These are phyloP conservation scores for Euphorbia schlechtendalii DNA, from an alignment of 441 rosid genomes.

Conservation along the genomic window DNA sequence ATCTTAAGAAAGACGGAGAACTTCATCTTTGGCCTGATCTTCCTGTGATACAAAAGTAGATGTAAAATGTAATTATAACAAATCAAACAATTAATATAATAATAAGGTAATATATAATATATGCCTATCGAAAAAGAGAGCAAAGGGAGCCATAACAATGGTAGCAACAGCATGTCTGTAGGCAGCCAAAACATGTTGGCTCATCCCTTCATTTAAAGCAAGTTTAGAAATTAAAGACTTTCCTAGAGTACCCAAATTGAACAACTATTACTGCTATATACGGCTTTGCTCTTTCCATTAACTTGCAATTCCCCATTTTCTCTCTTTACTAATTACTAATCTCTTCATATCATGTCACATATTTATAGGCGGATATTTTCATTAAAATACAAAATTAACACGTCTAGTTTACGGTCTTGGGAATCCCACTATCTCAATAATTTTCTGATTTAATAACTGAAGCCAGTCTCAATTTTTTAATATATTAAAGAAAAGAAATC, in stretches of 20 bases:
- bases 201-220: slow-evolving; percentile 78
- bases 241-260: slow-evolving; percentile 79
- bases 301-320: not conserved
- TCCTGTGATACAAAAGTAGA: slow-evolving; percentile 50
- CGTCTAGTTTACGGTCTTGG: slow-evolving; percentile 36
- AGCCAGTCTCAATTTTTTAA: too few species aligned
- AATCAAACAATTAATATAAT: too few species aligned
- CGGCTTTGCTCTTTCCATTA: slow-evolving; percentile 38
- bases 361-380: slow-evolving; percentile 22
- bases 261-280: slow-evolving; percentile 55
- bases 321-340: too few species aligned
- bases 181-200: slow-evolving; percentile 73
- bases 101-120: too few species aligned
- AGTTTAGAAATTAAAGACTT: slow-evolving; percentile 72
- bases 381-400: slow-evolving; percentile 27
- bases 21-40: slow-evolving; percentile 83
- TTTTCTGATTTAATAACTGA: too few species aligned
- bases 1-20: slow-evolving; percentile 53
- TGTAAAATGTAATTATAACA: too few species aligned
- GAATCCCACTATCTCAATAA: too few species aligned
- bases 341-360: too few species aligned
- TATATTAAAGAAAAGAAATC: too few species aligned
- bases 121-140: slow-evolving; percentile 63
- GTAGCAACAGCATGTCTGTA: slow-evolving; percentile 85
- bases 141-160: slow-evolving; percentile 71